A percentile compares a stretch with the other conserved stretches of the same genome.
phyloP scores from a whole-genome alignment of 768 basidiomycete genomes.

The Amanita brunnescens region DNA sequence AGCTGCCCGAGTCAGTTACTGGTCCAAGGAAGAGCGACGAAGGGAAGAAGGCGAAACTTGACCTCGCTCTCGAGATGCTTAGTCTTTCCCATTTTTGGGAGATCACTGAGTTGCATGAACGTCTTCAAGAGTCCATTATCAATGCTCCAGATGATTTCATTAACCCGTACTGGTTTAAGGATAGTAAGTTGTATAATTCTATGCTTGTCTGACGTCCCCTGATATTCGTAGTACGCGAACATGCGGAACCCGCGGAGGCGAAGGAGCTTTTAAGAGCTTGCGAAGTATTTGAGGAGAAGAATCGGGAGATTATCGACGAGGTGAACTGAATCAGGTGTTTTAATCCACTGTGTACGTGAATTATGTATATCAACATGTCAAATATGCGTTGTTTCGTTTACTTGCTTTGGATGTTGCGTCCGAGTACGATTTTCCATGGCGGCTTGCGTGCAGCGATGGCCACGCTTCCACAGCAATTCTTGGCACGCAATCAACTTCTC shows the following conservation, averaged over 20 bases:
- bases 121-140: conserved; percentile 8
- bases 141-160: conserved; percentile 18
- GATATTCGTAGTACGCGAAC: conserved; percentile 14
- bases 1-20: conserved; percentile 20
- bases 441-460: too few species aligned
- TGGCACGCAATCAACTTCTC: too few species aligned
- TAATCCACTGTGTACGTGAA: too few species aligned
- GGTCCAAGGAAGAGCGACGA: conserved; percentile 7
- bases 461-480: too few species aligned
- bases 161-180: conserved; percentile 18
- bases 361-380: too few species aligned
- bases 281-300: conserved; percentile 18
- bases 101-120: conserved; percentile 1
- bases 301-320: conserved; percentile 15
- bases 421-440: too few species aligned
- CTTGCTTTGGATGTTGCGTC: too few species aligned
- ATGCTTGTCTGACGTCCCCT: background rate
- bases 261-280: conserved; percentile 17
- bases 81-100: conserved; percentile 6
- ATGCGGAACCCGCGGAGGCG: conserved; percentile 15
- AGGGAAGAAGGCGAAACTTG: conserved; percentile 7
- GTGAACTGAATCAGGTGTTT: too few species aligned
- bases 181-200: conserved; percentile 16
- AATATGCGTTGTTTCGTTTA: too few species aligned
- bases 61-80: conserved; percentile 9